Base-by-base conservation (phyloP, 306 rosid genomes). In the Inga oerstediana region DNA sequence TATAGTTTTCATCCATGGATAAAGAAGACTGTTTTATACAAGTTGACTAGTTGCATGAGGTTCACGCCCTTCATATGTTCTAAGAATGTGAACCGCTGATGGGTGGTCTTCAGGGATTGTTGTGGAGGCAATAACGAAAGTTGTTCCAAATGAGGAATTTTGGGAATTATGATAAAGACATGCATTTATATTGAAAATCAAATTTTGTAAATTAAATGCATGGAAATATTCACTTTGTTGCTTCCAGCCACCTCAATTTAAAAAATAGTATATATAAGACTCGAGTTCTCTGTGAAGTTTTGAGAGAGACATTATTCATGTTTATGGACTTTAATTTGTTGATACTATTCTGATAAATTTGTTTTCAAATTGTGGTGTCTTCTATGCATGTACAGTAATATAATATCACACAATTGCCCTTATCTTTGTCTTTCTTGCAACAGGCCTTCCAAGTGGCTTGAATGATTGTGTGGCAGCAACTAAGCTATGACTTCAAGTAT, bases 401-500 rank as follows among this genome's bases (percentile, higher is more conserved):
- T 14, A 37, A 35, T 70, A 70, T 70, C 15, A 11, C 27, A 8
- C 34, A 9, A 70, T 5, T 71, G 34, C 30, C 19, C 75, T 44
- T 71, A 70, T 43, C 54, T 44, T 0, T 71, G 11, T 44, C 35
- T 44, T 80, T 75, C 67, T 74, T 37, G 70, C 65, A 20, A 2
- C 87, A 97, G 99, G 46, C 84, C 83, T 79, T 77, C 74, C 80
- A 85, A 82, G 69, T 90, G 86, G 90, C 73, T 94, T 91, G 98
- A 86, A 92, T 97, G 98, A 89, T 75, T 82, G 90, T 88, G 91
- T 81, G 79, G 85, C 80, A 15, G 85, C 92, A 41, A 66, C 83
- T 56, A 77, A 88, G 88, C 81, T 56, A 92, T 89, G 93, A 67
- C 97, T 48, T 97, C 98, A 34, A 96, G 90, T 86, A 87, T 90